phyloP scores from a whole-genome alignment of 352 stramenopile species.

The Phytophthora nicotianae region DNA sequence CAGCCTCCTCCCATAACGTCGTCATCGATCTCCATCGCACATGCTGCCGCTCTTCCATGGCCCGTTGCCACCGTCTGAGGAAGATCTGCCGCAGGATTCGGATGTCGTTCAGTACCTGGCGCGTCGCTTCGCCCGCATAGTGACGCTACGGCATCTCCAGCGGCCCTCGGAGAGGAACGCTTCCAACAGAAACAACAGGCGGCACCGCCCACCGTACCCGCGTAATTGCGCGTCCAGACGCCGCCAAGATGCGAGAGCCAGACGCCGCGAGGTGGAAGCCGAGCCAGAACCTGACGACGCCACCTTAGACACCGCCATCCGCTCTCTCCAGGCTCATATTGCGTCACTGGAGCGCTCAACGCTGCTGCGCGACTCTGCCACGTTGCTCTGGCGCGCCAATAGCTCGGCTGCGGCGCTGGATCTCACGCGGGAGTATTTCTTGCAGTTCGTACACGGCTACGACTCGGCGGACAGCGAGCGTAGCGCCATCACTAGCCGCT shows the following conservation, averaged over 20 bases:
- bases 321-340: slow-evolving; percentile 40
- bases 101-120: slow-evolving; percentile 25
- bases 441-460: slow-evolving; percentile 49
- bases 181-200: not conserved
- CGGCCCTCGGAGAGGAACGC: not conserved
- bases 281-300: slow-evolving; percentile 26
- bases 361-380: slow-evolving; percentile 44
- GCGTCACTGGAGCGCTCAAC: slow-evolving; percentile 43
- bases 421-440: slow-evolving; percentile 51
- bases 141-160: slow-evolving; percentile 39
- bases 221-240: slow-evolving; percentile 42
- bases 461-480: slow-evolving; percentile 24
- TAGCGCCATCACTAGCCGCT: slow-evolving; percentile 20
- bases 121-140: slow-evolving; percentile 44
- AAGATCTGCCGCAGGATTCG: slow-evolving; percentile 5
- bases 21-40: not conserved
- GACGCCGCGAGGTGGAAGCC: slow-evolving; percentile 7
- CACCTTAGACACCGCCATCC: slow-evolving; percentile 41
- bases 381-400: slow-evolving; percentile 49
- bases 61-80: slow-evolving; percentile 17
- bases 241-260: slow-evolving; percentile 15
- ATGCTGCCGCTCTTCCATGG: slow-evolving; percentile 29
- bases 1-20: not conserved
- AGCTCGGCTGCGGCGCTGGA: slow-evolving; percentile 44
- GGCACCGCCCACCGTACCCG: slow-evolving; percentile 1